Conservation (phyloP, 768 basidiomycete species). For the Mycena galericulata region DNA sequence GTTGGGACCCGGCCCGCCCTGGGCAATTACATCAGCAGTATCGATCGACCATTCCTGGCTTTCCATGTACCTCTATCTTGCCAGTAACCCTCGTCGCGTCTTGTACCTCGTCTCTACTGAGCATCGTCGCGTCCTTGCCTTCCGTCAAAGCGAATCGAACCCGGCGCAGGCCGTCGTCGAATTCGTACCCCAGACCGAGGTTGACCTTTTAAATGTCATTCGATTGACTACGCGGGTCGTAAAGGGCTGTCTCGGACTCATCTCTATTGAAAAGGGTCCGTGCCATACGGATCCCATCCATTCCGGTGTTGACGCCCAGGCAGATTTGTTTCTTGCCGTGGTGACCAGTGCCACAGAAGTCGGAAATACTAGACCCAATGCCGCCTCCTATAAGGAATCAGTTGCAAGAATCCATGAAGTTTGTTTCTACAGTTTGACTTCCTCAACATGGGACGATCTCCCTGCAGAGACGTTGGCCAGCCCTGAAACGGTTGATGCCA, state of each 20-base stretch:
- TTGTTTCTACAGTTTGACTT: conserved; percentile 88
- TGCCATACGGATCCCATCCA: neutral
- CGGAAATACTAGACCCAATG: conserved; percentile 72
- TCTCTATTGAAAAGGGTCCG: conserved; percentile 78
- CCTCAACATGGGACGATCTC: conserved; percentile 86
- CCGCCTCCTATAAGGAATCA: conserved; percentile 68
- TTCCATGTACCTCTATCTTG: conserved; percentile 57
- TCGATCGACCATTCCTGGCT: neutral
- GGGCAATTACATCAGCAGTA: neutral
- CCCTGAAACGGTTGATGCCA: conserved; percentile 66
- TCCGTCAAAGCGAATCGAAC: conserved; percentile 68
- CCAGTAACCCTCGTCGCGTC: conserved; percentile 69
- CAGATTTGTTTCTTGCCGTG: conserved; percentile 89
- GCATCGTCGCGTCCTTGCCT: conserved; percentile 73
- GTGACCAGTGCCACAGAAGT: conserved; percentile 82
- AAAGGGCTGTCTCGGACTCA: conserved; percentile 88
- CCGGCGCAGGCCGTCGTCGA: conserved; percentile 85
- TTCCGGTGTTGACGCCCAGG: conserved; percentile 13
- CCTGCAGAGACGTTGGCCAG: conserved; percentile 65
- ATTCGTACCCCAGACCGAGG: conserved; percentile 79
- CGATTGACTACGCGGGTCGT: conserved; percentile 78
- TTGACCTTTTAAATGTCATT: conserved; percentile 74
- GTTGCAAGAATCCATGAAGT: conserved; percentile 91
- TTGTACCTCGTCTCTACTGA: conserved; percentile 79
- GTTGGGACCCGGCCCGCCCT: too few species aligned